Percentiles rank a stretch among this genome's conserved stretches.
These are phyloP conservation scores for Kwoniella mangroviensis DNA, from an alignment of 768 basidiomycete genomes.

Conservation along the genomic window DNA sequence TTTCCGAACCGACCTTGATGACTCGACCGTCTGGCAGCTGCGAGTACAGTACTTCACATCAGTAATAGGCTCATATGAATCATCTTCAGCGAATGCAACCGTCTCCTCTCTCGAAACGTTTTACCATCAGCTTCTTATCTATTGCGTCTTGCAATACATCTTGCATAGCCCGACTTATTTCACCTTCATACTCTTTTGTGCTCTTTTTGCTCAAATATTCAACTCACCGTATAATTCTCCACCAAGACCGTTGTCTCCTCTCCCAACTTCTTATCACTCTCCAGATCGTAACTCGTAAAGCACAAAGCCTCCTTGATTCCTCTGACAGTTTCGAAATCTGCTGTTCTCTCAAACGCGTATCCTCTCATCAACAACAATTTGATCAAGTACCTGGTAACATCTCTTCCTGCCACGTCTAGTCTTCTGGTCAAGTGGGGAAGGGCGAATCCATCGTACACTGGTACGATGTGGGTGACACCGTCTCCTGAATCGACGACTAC, in stretches of 20 bases:
- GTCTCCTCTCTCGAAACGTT: too few species aligned
- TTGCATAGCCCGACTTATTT: background rate
- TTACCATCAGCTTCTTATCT: too few species aligned
- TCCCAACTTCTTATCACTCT: slow-evolving; percentile 85
- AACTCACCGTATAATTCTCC: slow-evolving; percentile 87
- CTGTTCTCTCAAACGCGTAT: slow-evolving; percentile 99
- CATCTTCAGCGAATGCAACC: background rate
- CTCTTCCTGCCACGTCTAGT: slow-evolving; percentile 95
- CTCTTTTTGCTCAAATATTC: background rate
- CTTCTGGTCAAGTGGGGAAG: slow-evolving; percentile 93
- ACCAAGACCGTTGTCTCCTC: slow-evolving; percentile 97
- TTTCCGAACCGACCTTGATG: slow-evolving; percentile 97
- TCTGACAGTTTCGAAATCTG: slow-evolving; percentile 97
- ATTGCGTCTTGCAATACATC: background rate
- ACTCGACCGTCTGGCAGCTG: slow-evolving; percentile 92
- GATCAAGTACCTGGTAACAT: slow-evolving; percentile 98
- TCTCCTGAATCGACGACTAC: slow-evolving; percentile 99
- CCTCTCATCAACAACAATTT: slow-evolving; percentile 99
- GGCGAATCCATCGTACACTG: slow-evolving; percentile 95
- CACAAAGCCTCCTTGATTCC: slow-evolving; percentile 99
- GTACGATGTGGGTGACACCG: slow-evolving; percentile 98
- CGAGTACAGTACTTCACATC: too few species aligned
- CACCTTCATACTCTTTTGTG: background rate
- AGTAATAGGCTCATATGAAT: background rate
- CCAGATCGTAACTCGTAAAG: slow-evolving; percentile 98